Evolutionary conservation across 169 alveolate species (phyloP).

Genomic region (Plasmodium chabaudi): DNA sequence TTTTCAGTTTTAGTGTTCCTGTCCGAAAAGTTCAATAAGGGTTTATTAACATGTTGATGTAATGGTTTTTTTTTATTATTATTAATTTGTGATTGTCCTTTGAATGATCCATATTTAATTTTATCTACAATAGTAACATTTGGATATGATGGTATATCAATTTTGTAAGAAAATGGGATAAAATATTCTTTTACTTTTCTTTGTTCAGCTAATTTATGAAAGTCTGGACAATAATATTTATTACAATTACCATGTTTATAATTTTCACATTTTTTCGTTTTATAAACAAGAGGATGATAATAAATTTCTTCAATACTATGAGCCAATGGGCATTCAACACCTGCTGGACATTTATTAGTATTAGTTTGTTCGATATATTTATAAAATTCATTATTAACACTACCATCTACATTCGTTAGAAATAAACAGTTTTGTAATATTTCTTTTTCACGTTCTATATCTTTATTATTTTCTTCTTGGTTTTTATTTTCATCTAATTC

Average conservation of each 20-base stretch:
- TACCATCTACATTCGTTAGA: slow-evolving; percentile 58
- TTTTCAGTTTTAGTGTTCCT: background rate
- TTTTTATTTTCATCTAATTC: slow-evolving; percentile 64
- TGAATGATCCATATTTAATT: slow-evolving; percentile 74
- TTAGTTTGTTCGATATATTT: slow-evolving; percentile 58
- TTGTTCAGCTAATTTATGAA: slow-evolving; percentile 90
- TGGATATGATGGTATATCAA: slow-evolving; percentile 82
- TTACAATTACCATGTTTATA: slow-evolving; percentile 87
- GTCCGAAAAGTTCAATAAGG: background rate
- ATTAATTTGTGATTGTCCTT: slow-evolving; percentile 45
- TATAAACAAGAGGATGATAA: slow-evolving; percentile 89
- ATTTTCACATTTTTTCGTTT: slow-evolving; percentile 84
- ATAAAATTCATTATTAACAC: slow-evolving; percentile 73
- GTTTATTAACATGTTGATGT: background rate
- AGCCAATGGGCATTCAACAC: slow-evolving; percentile 89
- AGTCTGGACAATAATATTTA: slow-evolving; percentile 88
- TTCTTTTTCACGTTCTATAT: slow-evolving; percentile 76
- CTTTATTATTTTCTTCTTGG: slow-evolving; percentile 46
- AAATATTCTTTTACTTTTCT: slow-evolving; percentile 84
- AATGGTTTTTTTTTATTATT: background rate
- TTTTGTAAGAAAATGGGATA: slow-evolving; percentile 83
- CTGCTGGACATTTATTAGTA: slow-evolving; percentile 83
- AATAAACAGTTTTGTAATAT: slow-evolving; percentile 75
- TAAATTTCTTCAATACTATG: slow-evolving; percentile 88
- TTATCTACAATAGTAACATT: slow-evolving; percentile 87